Base-by-base conservation (phyloP, 495 filamentous ascomycete genomes). In the Lasiosphaeria hispida region DNA sequence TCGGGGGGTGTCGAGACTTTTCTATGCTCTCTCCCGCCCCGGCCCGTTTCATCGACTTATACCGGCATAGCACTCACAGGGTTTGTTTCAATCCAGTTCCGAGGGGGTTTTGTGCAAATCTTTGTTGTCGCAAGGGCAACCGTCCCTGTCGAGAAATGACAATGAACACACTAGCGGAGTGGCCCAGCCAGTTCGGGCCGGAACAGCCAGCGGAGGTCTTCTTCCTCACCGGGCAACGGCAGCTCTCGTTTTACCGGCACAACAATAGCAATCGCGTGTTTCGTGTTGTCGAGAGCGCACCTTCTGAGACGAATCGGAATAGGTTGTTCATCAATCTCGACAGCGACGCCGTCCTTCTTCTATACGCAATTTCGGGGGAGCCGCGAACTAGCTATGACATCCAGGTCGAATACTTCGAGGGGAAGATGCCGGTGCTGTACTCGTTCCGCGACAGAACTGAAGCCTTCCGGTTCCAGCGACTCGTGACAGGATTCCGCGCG, bases 391-490 rank as follows among this genome's bases (percentile, higher is more conserved):
- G 34, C 15, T 37, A 19, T 34, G 48, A 51, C 14, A 18, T 51
- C 13, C 48, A 51, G 33, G 33, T 51, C 33, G 35, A 9, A 30
- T 51, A 38, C 48, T 48, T 9, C 1, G 15, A n/a, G 10, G 34
- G 48, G 7, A 10, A 10, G 5, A 7, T 36, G n/a, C 30, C 48
- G n/a, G 48, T 38, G 30, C 15, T 14, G 10, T 51, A 51, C 10
- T 34, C 17, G 14, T 14, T 51, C 10, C 30, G 48, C 14, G 48
- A 51, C 34, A 30, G 48, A 38, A 51, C 15, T 14, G 48, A 36
- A n/a, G 48, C 48, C 14, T 14, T 38, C 17, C 48, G 48, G 13
- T 51, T 51, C 33, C 48, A 36, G 14, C 48, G 34, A 10, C n/a
- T 51, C 48, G 8, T 51, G 30, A 51, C 48, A 0, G 48, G 48